phyloP scores from a whole-genome alignment of 352 stramenopile species.

The Phytophthora europaea region DNA sequence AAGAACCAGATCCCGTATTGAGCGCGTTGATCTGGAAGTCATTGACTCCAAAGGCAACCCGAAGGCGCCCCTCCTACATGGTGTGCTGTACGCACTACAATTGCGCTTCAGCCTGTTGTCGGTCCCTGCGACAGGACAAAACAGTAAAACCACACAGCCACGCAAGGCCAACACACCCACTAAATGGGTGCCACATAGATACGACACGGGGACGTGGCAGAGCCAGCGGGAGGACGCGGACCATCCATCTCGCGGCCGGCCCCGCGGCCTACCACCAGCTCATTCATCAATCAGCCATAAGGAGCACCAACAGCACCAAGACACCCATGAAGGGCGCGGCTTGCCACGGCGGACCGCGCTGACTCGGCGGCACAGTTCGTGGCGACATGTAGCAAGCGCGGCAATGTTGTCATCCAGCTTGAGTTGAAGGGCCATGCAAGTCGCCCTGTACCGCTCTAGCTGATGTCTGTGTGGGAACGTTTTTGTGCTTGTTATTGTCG shows the following conservation, averaged over 20 bases:
- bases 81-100: too few species aligned
- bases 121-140: too few species aligned
- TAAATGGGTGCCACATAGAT: background rate
- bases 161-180: background rate
- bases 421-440: background rate
- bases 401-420: background rate
- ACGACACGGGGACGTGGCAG: background rate
- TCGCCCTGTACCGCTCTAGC: conserved; percentile 1
- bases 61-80: too few species aligned
- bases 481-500: background rate
- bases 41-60: too few species aligned
- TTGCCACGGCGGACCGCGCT: background rate
- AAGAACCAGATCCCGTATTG: too few species aligned
- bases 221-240: background rate
- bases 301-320: too few species aligned
- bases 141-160: background rate
- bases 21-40: too few species aligned
- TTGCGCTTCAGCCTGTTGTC: too few species aligned
- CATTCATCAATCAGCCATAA: background rate
- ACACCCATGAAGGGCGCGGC: background rate
- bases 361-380: too few species aligned
- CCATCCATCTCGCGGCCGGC: background rate
- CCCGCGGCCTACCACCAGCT: background rate
- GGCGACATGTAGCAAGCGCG: too few species aligned
- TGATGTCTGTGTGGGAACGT: background rate